phyloP scores from a whole-genome alignment of 1,139 yeast genomes.

The Pichia sp. region DNA sequence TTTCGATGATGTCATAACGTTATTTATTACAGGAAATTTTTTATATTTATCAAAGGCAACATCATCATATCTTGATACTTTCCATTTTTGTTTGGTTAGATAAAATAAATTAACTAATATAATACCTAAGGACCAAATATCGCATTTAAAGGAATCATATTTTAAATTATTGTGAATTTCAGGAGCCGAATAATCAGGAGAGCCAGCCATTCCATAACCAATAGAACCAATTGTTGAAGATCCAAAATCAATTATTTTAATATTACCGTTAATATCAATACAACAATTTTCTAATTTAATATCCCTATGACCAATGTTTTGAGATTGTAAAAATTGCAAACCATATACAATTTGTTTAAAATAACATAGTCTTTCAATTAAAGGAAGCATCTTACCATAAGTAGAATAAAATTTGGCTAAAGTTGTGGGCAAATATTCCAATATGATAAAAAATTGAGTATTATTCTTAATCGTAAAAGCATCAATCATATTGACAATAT shows the following conservation, averaged over 20 bases:
- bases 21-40: conserved; percentile 1
- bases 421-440: conserved; percentile 44
- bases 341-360: conserved; percentile 42
- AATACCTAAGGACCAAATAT: conserved; percentile 48
- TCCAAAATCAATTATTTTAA: conserved; percentile 52
- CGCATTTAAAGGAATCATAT: conserved; percentile 39
- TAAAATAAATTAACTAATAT: conserved; percentile 32
- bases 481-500: conserved; percentile 33
- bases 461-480: conserved; percentile 33
- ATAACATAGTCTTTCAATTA: conserved; percentile 37
- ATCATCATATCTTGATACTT: conserved; percentile 22
- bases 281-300: conserved; percentile 51
- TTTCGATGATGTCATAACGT: background rate
- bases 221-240: conserved; percentile 31
- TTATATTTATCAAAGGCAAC: background rate
- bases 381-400: conserved; percentile 25
- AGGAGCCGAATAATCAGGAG: conserved; percentile 42
- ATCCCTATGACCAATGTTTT: conserved; percentile 49
- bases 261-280: conserved; percentile 38
- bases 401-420: conserved; percentile 38
- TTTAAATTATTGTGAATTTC: conserved; percentile 35
- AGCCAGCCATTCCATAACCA: conserved; percentile 44
- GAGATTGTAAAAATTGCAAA: conserved; percentile 37
- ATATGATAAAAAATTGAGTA: conserved; percentile 33
- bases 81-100: conserved; percentile 28